A percentile compares a stretch with the other conserved stretches of the same genome.
phyloP scores from a whole-genome alignment of 2,329 filamentous ascomycete genomes.

The Passalora sequoiae region DNA sequence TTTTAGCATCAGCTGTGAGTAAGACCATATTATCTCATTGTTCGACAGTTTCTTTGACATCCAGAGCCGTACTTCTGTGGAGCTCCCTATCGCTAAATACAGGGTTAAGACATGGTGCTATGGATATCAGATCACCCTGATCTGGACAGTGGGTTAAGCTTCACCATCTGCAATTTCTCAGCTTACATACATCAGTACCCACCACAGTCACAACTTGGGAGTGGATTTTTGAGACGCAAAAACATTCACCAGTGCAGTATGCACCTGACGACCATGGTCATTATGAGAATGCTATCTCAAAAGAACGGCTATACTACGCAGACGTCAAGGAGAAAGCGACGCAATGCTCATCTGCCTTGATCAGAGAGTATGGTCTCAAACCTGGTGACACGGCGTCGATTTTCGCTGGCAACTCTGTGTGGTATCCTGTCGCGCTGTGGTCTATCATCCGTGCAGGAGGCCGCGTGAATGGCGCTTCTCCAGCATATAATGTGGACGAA shows the following conservation, averaged over 20 bases:
- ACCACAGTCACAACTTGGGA: conserved; percentile 53
- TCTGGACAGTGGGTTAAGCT: conserved; percentile 35
- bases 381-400: conserved; percentile 53
- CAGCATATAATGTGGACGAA: conserved; percentile 61
- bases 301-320: conserved; percentile 52
- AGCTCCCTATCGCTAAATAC: too few relatives aligned
- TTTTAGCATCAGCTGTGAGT: too few relatives aligned
- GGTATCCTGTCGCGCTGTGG: conserved; percentile 61
- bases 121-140: conserved; percentile 39
- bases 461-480: conserved; percentile 56
- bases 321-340: conserved; percentile 54
- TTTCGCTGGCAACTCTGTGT: conserved; percentile 59
- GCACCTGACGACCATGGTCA: conserved; percentile 38
- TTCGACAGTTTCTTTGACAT: too few relatives aligned
- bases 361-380: conserved; percentile 49
- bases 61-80: too few relatives aligned
- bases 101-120: too few relatives aligned
- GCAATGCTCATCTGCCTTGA: conserved; percentile 55
- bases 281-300: conserved; percentile 55
- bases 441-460: conserved; percentile 47
- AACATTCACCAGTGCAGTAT: conserved; percentile 45
- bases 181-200: conserved; percentile 42
- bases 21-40: too few relatives aligned
- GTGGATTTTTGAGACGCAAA: conserved; percentile 54
- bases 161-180: not conserved